A percentile compares a stretch with the other conserved stretches of the same genome.
Evolutionary conservation across 1,139 yeast genomes (phyloP).

Genomic region (Geotrichum citri-aurantii): DNA sequence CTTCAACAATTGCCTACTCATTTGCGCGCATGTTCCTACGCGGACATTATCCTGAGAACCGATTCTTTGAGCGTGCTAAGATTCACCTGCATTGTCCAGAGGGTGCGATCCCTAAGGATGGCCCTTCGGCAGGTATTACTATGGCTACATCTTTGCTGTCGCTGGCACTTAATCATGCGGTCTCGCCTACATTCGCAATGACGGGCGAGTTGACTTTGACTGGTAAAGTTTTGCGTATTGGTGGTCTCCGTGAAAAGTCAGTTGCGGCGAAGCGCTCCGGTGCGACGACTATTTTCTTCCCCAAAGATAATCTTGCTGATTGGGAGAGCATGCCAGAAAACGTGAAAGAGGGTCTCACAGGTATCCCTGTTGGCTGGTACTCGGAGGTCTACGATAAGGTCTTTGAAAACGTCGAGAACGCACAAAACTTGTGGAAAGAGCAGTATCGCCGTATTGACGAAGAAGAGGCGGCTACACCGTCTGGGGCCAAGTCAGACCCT

Average conservation of each 20-base stretch:
- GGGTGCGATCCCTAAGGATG: constrained; percentile 96
- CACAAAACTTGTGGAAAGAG: constrained; percentile 56
- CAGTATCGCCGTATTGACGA: constrained; percentile 42
- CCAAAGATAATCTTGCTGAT: constrained; percentile 86
- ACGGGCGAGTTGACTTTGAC: constrained; percentile 94
- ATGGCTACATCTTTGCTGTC: constrained; percentile 87
- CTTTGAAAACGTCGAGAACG: constrained; percentile 56
- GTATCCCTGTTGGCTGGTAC: constrained; percentile 88
- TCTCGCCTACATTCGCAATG: constrained; percentile 82
- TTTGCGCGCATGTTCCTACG: constrained; percentile 81
- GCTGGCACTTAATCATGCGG: constrained; percentile 61
- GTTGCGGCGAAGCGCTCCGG: constrained; percentile 96
- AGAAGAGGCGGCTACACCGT: not conserved
- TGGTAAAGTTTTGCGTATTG: constrained; percentile 89
- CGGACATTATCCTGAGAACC: constrained; percentile 69
- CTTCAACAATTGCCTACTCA: constrained; percentile 87
- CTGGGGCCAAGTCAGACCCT: not conserved
- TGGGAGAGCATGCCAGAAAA: constrained; percentile 92
- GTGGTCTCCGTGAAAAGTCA: constrained; percentile 90
- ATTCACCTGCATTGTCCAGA: constrained; percentile 96
- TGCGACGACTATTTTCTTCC: constrained; percentile 83
- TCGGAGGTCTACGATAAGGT: constrained; percentile 70
- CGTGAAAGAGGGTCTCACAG: constrained; percentile 77
- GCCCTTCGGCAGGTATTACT: constrained; percentile 97
- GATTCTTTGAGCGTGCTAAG: constrained; percentile 87